Evolutionary conservation across 1,139 yeast species (phyloP).

Genomic region (Kluyveromyces marxianus): DNA sequence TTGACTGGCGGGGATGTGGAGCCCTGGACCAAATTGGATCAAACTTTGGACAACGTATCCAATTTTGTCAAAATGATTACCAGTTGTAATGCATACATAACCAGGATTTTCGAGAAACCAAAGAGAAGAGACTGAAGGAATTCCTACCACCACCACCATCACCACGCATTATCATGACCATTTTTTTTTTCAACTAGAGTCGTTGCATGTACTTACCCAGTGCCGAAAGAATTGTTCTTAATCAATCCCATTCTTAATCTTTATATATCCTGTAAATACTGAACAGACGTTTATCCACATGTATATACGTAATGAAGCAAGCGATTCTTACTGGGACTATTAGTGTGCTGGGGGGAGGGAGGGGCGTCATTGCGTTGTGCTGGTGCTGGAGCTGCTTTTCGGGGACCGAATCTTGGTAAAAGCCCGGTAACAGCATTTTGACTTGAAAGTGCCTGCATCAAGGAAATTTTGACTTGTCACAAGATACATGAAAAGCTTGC

Average conservation of each 20-base stretch:
- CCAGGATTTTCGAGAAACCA: constrained; percentile 22
- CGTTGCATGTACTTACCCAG: neutral
- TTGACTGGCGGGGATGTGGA: constrained; percentile 17
- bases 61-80: constrained; percentile 16
- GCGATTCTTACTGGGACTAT: no score
- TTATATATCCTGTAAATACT: no score
- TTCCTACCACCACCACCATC: neutral
- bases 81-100: constrained; percentile 19
- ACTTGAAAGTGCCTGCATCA: neutral
- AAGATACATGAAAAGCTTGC: neutral
- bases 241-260: no score
- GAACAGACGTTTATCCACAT: no score
- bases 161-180: neutral
- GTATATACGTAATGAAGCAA: no score
- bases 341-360: no score
- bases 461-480: neutral
- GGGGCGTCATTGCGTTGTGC: no score
- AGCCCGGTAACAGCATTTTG: neutral
- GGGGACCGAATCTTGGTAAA: no score
- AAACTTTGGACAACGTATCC: constrained; percentile 13
- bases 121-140: constrained; percentile 8
- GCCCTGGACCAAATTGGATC: constrained; percentile 23
- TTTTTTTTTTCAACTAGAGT: neutral
- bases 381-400: no score
- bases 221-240: no score